Evolutionary conservation across 2,329 filamentous ascomycete genomes (phyloP).

Genomic region (Dryadomyces quercus-mongolicae): DNA sequence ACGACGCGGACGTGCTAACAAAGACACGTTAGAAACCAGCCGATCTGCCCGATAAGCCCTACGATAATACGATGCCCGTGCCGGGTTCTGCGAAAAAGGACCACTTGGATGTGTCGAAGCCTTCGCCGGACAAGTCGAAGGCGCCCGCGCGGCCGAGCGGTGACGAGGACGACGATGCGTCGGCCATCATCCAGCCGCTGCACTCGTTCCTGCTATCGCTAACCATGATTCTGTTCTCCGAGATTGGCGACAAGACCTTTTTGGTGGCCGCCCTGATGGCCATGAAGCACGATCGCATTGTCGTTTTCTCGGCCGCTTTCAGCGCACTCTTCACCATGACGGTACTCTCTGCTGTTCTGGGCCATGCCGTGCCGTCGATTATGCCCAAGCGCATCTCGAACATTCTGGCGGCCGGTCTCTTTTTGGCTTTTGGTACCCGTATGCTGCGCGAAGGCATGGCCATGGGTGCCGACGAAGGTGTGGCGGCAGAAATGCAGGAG

Average conservation of each 20-base stretch:
- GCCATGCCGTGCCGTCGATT: conserved; percentile 80
- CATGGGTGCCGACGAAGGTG: conserved; percentile 83
- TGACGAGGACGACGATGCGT: conserved; percentile 31
- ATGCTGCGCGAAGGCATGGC: conserved; percentile 75
- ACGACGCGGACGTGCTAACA: neutral
- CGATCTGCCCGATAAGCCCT: conserved; percentile 66
- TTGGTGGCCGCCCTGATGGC: conserved; percentile 95
- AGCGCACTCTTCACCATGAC: conserved; percentile 90
- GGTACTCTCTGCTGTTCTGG: conserved; percentile 79
- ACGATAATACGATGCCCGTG: conserved; percentile 60
- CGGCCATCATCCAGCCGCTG: conserved; percentile 56
- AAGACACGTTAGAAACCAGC: conserved; percentile 52
- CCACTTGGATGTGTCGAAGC: conserved; percentile 41
- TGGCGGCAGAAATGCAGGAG: conserved; percentile 95
- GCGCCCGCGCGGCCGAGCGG: conserved; percentile 8
- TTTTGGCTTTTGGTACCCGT: conserved; percentile 79
- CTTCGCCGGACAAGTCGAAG: conserved; percentile 18
- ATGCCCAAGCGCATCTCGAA: conserved; percentile 87
- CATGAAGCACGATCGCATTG: conserved; percentile 88
- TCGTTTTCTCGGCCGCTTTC: conserved; percentile 94
- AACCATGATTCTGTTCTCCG: conserved; percentile 95
- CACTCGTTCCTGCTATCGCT: conserved; percentile 89
- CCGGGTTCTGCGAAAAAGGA: conserved; percentile 55
- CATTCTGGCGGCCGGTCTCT: conserved; percentile 71
- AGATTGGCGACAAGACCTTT: conserved; percentile 98